Evolutionary conservation across 148 eudicot species (phyloP).

Genomic region (Vaccinium vitisidaea): DNA sequence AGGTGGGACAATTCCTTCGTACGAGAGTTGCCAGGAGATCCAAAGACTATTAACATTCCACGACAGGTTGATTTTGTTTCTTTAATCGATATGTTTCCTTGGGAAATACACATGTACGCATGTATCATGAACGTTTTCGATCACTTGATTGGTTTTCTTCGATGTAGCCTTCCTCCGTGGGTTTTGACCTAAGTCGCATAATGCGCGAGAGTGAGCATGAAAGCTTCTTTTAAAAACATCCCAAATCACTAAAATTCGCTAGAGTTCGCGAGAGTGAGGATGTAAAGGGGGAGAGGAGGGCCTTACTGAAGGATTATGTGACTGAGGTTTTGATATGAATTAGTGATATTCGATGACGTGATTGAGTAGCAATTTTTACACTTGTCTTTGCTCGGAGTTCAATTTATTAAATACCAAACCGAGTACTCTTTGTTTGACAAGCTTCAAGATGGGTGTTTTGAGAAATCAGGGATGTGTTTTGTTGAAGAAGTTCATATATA

Average conservation of each 20-base stretch:
- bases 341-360: not conserved
- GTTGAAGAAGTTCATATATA: not conserved
- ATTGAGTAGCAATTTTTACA: not conserved
- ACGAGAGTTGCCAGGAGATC: constrained; percentile 18
- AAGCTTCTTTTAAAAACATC: not conserved
- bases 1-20: constrained; percentile 19
- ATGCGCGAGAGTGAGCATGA: not conserved
- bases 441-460: not conserved
- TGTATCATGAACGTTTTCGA: not conserved
- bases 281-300: not conserved
- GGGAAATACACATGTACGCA: not conserved
- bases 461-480: not conserved
- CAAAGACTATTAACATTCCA: constrained; percentile 6
- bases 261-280: not conserved
- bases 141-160: not conserved
- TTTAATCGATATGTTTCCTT: not conserved
- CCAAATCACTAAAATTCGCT: not conserved
- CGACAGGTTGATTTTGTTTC: constrained; percentile 13
- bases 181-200: not conserved
- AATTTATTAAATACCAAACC: not conserved
- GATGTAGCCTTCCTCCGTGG: not conserved
- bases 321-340: not conserved
- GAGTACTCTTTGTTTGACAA: not conserved
- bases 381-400: not conserved
- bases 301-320: not conserved